A percentile compares a stretch with the other conserved stretches of the same genome.
Conservation (phyloP, 192 early-diverging fungal species). For the Cladochytrium replicatum region DNA sequence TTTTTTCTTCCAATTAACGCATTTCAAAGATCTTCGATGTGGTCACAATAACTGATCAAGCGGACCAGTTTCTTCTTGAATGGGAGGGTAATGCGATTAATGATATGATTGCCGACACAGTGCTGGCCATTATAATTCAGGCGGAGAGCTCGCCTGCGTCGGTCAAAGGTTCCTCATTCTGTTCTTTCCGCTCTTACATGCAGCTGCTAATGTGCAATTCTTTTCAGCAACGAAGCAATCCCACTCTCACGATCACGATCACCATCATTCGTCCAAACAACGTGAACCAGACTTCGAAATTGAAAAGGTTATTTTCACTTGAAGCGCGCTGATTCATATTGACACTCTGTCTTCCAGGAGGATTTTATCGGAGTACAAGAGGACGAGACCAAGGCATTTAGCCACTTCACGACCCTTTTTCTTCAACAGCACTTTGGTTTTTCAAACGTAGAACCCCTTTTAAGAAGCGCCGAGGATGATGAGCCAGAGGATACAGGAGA, state of each 20-base stretch:
- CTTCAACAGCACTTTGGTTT: constrained; percentile 10
- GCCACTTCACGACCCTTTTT: too few species aligned
- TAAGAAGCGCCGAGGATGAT: too few species aligned
- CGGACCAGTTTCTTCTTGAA: constrained; percentile 62
- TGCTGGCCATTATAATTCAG: constrained; percentile 72
- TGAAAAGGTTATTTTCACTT: too few species aligned
- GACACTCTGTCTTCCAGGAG: too few species aligned
- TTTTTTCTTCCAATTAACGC: constrained; percentile 16
- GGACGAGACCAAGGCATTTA: too few species aligned
- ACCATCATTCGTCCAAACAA: neutral
- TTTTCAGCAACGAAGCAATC: constrained; percentile 2
- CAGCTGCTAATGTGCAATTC: too few species aligned
- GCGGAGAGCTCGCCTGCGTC: constrained; percentile 81
- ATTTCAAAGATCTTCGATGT: constrained; percentile 52
- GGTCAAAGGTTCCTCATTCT: constrained; percentile 81
- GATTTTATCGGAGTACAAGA: too few species aligned
- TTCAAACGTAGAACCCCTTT: constrained; percentile 2
- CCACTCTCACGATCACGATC: constrained; percentile 6
- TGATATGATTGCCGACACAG: constrained; percentile 94
- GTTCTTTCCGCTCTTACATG: too few species aligned
- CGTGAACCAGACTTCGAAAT: too few species aligned
- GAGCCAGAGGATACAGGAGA: neutral
- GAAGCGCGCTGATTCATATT: too few species aligned
- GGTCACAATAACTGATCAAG: constrained; percentile 57
- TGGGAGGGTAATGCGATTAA: constrained; percentile 87